Evolutionary conservation across 345 rosid species (phyloP), one percentile per base, ranked within the genome.

Genomic region (Physaria fendleri): DNA sequence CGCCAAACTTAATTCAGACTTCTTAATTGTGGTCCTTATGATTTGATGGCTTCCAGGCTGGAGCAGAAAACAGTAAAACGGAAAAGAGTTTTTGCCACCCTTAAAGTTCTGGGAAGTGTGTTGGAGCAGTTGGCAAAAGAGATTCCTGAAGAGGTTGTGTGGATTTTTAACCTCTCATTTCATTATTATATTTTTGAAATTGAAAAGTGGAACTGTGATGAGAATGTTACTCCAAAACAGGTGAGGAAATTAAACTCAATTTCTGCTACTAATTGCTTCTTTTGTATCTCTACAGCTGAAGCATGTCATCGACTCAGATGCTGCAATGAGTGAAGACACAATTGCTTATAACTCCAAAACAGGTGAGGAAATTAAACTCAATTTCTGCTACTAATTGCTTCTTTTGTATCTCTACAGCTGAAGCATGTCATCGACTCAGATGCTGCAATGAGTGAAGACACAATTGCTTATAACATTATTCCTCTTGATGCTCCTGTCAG

Each of bases 291-390:
- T 72, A 76, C 95, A 92, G 97, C 78, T 93, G 66, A 84, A 77
- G 62, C 79, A 71, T 63, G 64, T 87, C 71, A 93, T 93, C 70
- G 95, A 93, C 38, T 76, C 90, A 39, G 99, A 93, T 68, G 95
- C 93, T 59, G 81, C 87, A 27, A 86, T 93, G 99, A 86, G 94
- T 1, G 95, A 93, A 61, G 99, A 89, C 60, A 73, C 88, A 50
- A 70, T 89, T 74, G 95, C 95, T 24, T 93, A 86, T 68, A 93
- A n/a, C n/a, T n/a, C n/a, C n/a, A n/a, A n/a, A n/a, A n/a, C n/a
- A n/a, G n/a, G n/a, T n/a, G n/a, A n/a, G n/a, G n/a, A n/a, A n/a
- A n/a, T n/a, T n/a, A n/a, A n/a, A n/a, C n/a, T n/a, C n/a, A n/a
- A n/a, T n/a, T n/a, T n/a, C n/a, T n/a, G n/a, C n/a, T n/a, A n/a